Percentiles rank a stretch among this genome's conserved stretches.
Conservation (phyloP, 768 basidiomycete genomes). For the Lentinula sp. region DNA sequence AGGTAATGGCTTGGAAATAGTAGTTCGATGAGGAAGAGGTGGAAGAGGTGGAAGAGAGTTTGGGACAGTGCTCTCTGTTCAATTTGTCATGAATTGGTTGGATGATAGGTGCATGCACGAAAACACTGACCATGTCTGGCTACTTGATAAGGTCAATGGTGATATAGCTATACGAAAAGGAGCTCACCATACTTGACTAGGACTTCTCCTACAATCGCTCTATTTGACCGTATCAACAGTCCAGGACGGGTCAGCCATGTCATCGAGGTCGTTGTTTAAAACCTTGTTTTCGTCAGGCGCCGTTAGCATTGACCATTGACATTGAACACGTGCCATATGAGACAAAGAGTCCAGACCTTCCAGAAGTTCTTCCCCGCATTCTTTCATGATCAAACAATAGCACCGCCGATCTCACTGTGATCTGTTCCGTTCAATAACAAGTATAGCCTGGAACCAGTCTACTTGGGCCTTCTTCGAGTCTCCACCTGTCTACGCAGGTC, state of each 20-base stretch:
- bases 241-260: no score
- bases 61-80: not conserved
- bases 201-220: not conserved
- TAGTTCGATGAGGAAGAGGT: not conserved
- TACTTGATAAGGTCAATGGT: not conserved
- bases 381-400: not conserved
- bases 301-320: no score
- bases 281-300: no score
- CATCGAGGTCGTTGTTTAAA: no score
- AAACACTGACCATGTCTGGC: not conserved
- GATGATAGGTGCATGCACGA: no score
- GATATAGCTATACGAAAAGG: not conserved
- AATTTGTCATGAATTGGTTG: not conserved
- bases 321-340: not conserved
- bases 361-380: not conserved
- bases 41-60: not conserved
- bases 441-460: not conserved
- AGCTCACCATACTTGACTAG: not conserved
- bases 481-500: constrained; percentile 1
- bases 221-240: not conserved
- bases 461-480: not conserved
- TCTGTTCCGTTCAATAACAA: not conserved
- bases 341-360: not conserved
- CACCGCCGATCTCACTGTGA: not conserved
- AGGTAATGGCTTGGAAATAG: not conserved